These are phyloP conservation scores for Aspergillus fumigatus DNA, from an alignment of 2,329 filamentous ascomycete species.

Conservation along the genomic window DNA sequence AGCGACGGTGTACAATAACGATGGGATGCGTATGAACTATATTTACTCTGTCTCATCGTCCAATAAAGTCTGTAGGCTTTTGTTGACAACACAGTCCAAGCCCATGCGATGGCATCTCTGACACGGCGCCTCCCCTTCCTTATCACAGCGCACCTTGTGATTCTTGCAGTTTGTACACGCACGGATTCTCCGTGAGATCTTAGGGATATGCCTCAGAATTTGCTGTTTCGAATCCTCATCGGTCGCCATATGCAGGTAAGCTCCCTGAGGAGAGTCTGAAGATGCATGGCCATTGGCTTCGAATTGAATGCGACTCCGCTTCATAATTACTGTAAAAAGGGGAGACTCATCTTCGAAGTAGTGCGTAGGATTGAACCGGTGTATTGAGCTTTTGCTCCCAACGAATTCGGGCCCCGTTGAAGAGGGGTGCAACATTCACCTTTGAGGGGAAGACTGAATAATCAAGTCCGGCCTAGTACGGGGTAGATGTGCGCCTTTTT, in stretches of 20 bases:
- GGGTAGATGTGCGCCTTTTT: neutral
- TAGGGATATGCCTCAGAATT: conserved; percentile 29
- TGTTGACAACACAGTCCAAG: conserved; percentile 49
- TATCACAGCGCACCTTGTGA: conserved; percentile 53
- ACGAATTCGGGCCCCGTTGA: neutral
- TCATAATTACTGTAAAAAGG: conserved; percentile 25
- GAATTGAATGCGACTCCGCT: conserved; percentile 37
- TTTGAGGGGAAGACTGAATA: neutral
- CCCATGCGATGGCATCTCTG: conserved; percentile 48
- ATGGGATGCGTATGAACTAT: neutral
- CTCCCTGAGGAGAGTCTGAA: conserved; percentile 28
- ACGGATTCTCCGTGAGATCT: conserved; percentile 43
- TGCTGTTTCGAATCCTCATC: conserved; percentile 25
- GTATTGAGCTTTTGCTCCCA: neutral
- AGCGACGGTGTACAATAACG: conserved; percentile 1
- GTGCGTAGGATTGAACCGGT: conserved; percentile 15
- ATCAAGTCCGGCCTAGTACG: neutral
- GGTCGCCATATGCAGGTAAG: conserved; percentile 15
- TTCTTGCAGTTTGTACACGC: conserved; percentile 52
- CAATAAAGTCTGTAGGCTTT: conserved; percentile 48
- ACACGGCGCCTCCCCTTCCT: conserved; percentile 48
- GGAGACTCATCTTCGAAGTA: conserved; percentile 18
- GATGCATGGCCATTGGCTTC: conserved; percentile 35
- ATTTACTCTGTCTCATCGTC: conserved; percentile 46
- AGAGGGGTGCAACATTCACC: neutral